Conservation (phyloP, 192 early-diverging fungal species). For the Allomyces macrogynus region DNA sequence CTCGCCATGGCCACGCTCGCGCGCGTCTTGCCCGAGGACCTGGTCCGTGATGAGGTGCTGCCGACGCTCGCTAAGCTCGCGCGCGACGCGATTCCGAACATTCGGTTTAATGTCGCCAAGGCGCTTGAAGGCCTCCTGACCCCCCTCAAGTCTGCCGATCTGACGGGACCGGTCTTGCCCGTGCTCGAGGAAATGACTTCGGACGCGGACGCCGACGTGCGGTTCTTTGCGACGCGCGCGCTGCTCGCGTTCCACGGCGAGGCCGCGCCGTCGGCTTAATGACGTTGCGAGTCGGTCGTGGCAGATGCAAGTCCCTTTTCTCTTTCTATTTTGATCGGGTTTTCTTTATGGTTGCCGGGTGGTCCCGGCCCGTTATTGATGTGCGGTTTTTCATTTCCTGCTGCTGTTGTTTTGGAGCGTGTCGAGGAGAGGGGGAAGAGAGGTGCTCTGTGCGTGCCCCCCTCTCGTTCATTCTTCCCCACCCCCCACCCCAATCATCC, state of each 20-base stretch:
- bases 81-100: conserved; percentile 93
- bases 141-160: conserved; percentile 41
- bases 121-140: conserved; percentile 68
- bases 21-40: conserved; percentile 61
- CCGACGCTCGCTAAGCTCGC: conserved; percentile 68
- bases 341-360: too few species aligned
- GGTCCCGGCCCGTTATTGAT: too few species aligned
- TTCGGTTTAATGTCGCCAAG: conserved; percentile 98
- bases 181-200: conserved; percentile 62
- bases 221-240: conserved; percentile 73
- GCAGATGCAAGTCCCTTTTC: too few species aligned
- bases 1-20: conserved; percentile 88
- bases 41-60: conserved; percentile 71
- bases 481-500: too few species aligned
- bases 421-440: too few species aligned
- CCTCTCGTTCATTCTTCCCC: too few species aligned
- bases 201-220: conserved; percentile 83
- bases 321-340: too few species aligned
- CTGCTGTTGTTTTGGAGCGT: too few species aligned
- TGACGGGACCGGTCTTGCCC: conserved; percentile 49
- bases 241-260: conserved; percentile 10
- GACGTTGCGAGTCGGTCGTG: too few species aligned
- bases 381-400: too few species aligned
- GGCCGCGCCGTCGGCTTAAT: neutral
- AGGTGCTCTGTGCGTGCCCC: too few species aligned